Evolutionary conservation across 352 stramenopile species (phyloP).

Genomic region (Blastocystis sp.): DNA sequence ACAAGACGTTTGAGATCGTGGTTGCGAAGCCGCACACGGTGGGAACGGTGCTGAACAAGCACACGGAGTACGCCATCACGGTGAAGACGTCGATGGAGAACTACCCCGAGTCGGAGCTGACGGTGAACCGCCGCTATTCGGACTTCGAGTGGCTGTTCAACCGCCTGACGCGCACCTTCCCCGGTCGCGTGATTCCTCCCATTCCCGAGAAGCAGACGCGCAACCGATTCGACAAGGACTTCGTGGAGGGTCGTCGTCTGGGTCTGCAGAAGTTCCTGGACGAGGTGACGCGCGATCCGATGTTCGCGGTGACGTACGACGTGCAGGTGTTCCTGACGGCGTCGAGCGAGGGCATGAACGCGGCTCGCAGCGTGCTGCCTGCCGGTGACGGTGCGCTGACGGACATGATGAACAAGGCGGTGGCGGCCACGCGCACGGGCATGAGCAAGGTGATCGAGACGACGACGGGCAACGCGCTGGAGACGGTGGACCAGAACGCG

Average conservation of each 20-base stretch:
- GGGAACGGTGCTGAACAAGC: slow-evolving; percentile 45
- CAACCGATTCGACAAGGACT: slow-evolving; percentile 56
- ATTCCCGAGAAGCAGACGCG: slow-evolving; percentile 54
- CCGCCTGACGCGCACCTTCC: slow-evolving; percentile 30
- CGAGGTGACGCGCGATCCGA: slow-evolving; percentile 36
- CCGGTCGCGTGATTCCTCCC: slow-evolving; percentile 47
- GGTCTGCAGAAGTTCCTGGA: slow-evolving; percentile 56
- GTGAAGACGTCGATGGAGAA: slow-evolving; percentile 54
- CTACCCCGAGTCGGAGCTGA: slow-evolving; percentile 24
- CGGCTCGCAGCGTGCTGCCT: slow-evolving; percentile 8
- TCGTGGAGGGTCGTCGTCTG: slow-evolving; percentile 46
- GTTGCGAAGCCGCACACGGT: slow-evolving; percentile 47
- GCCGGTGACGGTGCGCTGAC: slow-evolving; percentile 3
- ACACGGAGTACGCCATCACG: slow-evolving; percentile 51
- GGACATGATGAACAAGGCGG: slow-evolving; percentile 52
- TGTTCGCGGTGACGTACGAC: slow-evolving; percentile 39
- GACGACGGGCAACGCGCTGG: slow-evolving; percentile 22
- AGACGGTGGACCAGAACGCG: slow-evolving; percentile 1
- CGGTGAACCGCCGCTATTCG: slow-evolving; percentile 43
- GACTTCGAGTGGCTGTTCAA: slow-evolving; percentile 55
- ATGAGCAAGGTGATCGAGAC: slow-evolving; percentile 45
- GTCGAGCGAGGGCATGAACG: slow-evolving; percentile 35
- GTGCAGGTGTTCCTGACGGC: slow-evolving; percentile 55
- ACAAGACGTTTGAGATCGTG: background rate
- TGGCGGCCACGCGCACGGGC: slow-evolving; percentile 17